Base-by-base conservation (phyloP, 148 eudicot genomes). In the Nepenthes mirabilis region DNA sequence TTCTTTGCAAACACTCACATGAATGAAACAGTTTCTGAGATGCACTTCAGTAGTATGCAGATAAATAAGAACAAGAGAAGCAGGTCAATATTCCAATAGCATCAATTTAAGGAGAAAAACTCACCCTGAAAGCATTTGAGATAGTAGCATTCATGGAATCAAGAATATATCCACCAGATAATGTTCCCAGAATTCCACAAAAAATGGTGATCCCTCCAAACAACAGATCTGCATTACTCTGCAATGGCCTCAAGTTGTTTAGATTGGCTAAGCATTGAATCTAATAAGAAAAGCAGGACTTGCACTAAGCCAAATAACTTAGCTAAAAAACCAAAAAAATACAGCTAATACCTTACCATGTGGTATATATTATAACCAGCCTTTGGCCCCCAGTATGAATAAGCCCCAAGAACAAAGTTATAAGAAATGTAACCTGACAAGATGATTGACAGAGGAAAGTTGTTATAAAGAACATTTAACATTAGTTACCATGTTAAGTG, bases 351-450 rank as follows among this genome's bases (percentile, higher is more conserved):
- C 37, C 74, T 76, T 84, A 90, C 97, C 97, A 90, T 86, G 57
- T 78, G 74, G 60, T 90, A 90, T 68, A 90, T 90, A 65, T 64
- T 78, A 73, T 84, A 80, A 61, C 97, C 97, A 69, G 95, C 95
- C 82, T 86, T 90, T 53, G 97, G 97, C 14, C 97, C 97, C 95
- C 95, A 90, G 68, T 90, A 90, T 56, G 97, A 87, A 79, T 90
- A 90, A 63, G 97, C 95, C 57, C 97, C 97, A 48, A 87, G 57
- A 36, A 90, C 97, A 60, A 87, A 90, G 71, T 87, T 90, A 76
- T 90, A 90, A 13, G 82, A 75, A 55, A 82, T 72, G 64, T 84
- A 82, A 13, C 97, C 97, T 90, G 77, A 49, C 64, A 65, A 72
- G 2, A 48, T 3, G 34, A 59, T 54, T 63, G 33, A 61, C 8